Base-by-base conservation (phyloP, 2,329 filamentous ascomycete species). In the Colletotrichum tamarilloi region DNA sequence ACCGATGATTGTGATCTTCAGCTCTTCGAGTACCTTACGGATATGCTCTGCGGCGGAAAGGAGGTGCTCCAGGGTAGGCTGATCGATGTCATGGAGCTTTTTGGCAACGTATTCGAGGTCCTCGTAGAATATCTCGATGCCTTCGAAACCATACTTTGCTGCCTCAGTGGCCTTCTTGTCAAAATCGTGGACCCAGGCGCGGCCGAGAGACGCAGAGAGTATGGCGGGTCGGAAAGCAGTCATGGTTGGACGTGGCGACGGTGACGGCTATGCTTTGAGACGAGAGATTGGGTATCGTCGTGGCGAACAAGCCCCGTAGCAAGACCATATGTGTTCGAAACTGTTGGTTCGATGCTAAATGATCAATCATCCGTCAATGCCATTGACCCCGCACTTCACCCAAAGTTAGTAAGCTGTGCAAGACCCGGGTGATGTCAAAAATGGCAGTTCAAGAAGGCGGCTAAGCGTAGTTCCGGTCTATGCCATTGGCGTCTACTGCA, bases 111-210 rank as follows among this genome's bases (percentile, higher is more conserved):
- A 89, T 68, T 89, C 84, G 3, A 95, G 87, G 80, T 95, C 93
- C 79, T 95, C 93, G 80, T 92, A 91, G 84, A 95, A 95, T 19
- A 95, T 86, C 79, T 95, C 93, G 75, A 95, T 89, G 63, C 92
- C 92, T 72, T 88, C 81, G 78, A 94, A 90, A n/a, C 91, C 65
- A 5, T 52, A 30, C 19, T 53, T 53, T 5, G 65, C 55, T 22
- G 65, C 65, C 26, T 67, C 35, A 22, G 55, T n/a, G 14, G 12
- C 65, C 30, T 60, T 67, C 8, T 53, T 38, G n/a, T 67, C 65
- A 12, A 67, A 67, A n/a, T 67, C 28, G 14, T 67, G 65, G n/a
- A 53, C 24, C 65, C 92, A 71, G 30, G 62, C 68, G 16, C 68
- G 68, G 26, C 68, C 62, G 1, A 71, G 56, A 2, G 68, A 71